Evolutionary conservation across 2,329 filamentous ascomycete genomes (phyloP).

Genomic region (Colletotrichum salicis): DNA sequence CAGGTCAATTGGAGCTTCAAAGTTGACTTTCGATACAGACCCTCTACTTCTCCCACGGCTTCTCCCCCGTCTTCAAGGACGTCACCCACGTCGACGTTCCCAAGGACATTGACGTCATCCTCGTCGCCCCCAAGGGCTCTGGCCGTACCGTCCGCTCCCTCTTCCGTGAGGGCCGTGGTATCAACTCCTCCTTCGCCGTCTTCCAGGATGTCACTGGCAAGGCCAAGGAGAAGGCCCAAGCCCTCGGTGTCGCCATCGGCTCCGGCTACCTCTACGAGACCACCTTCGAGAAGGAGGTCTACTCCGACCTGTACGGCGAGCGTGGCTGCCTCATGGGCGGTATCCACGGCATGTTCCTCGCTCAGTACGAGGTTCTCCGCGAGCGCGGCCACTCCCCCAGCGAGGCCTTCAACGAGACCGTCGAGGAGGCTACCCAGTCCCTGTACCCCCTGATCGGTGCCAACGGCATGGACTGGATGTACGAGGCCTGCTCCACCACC

Average conservation of each 20-base stretch:
- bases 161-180: slow-evolving; percentile 98
- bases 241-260: slow-evolving; percentile 95
- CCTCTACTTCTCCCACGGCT: slow-evolving; percentile 99
- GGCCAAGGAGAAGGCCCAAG: slow-evolving; percentile 97
- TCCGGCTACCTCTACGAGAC: slow-evolving; percentile 99
- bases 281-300: slow-evolving; percentile 99
- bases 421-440: slow-evolving; percentile 98
- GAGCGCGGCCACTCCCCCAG: slow-evolving; percentile 97
- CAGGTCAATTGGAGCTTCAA: background rate
- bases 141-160: slow-evolving; percentile 98
- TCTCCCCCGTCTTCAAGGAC: slow-evolving; percentile 99
- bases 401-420: slow-evolving; percentile 99
- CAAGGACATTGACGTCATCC: slow-evolving; percentile 96
- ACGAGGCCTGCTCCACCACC: slow-evolving; percentile 98
- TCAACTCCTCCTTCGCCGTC: slow-evolving; percentile 99
- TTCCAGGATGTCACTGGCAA: slow-evolving; percentile 98
- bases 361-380: slow-evolving; percentile 99
- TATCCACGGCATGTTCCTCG: slow-evolving; percentile 99
- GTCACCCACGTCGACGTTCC: slow-evolving; percentile 99
- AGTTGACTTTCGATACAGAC: slow-evolving; percentile 67
- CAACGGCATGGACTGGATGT: slow-evolving; percentile 99
- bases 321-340: slow-evolving; percentile 99
- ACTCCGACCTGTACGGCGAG: slow-evolving; percentile 99
- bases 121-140: slow-evolving; percentile 98
- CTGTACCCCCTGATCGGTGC: slow-evolving; percentile 97